Evolutionary conservation across 2,329 filamentous ascomycete species (phyloP), one percentile per base, ranked within the genome.

Genomic region (Dryadomyces quercus-mongolicae): DNA sequence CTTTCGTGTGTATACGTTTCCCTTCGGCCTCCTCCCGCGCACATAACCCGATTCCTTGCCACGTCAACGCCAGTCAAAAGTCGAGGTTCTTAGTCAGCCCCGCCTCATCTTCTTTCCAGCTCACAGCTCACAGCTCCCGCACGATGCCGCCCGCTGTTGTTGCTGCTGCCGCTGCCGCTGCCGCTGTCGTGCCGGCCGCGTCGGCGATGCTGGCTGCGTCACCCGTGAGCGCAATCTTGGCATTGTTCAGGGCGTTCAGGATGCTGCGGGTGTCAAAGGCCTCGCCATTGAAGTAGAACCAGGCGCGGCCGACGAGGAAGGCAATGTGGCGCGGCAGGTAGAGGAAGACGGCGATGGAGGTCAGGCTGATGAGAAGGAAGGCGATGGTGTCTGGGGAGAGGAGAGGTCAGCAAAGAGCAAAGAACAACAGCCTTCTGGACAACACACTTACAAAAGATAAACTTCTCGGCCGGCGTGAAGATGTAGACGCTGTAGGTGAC

Each of bases 401-500:
- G n/a, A n/a, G n/a, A 51, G 31, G 42, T 44, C 6, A 38, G 36
- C 16, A 25, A 34, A 25, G 31, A 45, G 36, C 15, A 22, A 54
- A 40, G 9, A 55, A 40, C 16, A 18, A 20, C 48, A 16, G 12
- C 18, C 42, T n/a, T n/a, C 18, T 18, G 25, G 3, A 12, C 22
- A 20, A 20, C 45, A 12, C 6, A 70, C 89, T 55, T 79, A 97
- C 93, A 97, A 72, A 97, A 95, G 63, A 95, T 85, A 71, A 95
- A 92, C 70, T 95, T 95, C 75, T 98, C 93, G 52, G 86, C 90
- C 1, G 90, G 86, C 42, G 91, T 96, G 63, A 96, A 85, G 87
- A 98, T 97, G 77, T 98, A 97, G 25, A 97, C 80, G 57, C 87
- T 86, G 71, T 94, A 93, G 13, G 92, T 96, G 68, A 97, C 92